Evolutionary conservation across 1,139 yeast species (phyloP), one percentile per base, ranked within the genome.

Genomic region (Hyphopichia khmerensis): DNA sequence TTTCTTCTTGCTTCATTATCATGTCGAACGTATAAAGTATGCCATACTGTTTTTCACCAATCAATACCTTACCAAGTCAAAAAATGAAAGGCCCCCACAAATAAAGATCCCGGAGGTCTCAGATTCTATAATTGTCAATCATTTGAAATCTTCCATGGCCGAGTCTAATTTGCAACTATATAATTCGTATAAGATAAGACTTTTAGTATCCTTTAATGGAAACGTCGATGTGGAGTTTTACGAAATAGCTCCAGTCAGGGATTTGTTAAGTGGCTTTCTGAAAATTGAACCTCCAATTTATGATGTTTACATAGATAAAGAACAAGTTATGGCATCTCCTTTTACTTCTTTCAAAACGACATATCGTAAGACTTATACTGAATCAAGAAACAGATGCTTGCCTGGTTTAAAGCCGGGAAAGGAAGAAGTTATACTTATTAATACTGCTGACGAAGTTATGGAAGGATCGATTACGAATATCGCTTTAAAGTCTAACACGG

Each of bases 321-420:
- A 73, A 33, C 67, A 80, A 3, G 73, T 80, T 0, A 55, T 76
- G 41, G 75, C 80, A 0, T 80, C 95, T 0, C 88, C 91, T 2
- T 88, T 86, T 60, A 89, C 96, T 0, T 84, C 95, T 2, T 87
- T 91, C 67, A 93, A 93, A 59, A 93, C 98, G 0, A 88, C 97
- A 0, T 66, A 72, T 29, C 71, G 99, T 48, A 69, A 69, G 2
- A 80, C 73, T 40, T 91, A 91, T 59, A 74, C 69, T 36, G 69
- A 59, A 2, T 85, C 96, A 0, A 68, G 98, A 44, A 60, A 60
- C 2, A 65, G 86, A 41, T 47, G 62, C n/a, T 51, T 67, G 17
- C 72, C 77, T 2, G 71, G 72, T 5, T 43, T 47, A 13, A 55
- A 56, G 3, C 67, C 74, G 0, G 65, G 67, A 0, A 55, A 53